Evolutionary conservation across 2,329 filamentous ascomycete species (phyloP).

Genomic region (Colletotrichum sp.): DNA sequence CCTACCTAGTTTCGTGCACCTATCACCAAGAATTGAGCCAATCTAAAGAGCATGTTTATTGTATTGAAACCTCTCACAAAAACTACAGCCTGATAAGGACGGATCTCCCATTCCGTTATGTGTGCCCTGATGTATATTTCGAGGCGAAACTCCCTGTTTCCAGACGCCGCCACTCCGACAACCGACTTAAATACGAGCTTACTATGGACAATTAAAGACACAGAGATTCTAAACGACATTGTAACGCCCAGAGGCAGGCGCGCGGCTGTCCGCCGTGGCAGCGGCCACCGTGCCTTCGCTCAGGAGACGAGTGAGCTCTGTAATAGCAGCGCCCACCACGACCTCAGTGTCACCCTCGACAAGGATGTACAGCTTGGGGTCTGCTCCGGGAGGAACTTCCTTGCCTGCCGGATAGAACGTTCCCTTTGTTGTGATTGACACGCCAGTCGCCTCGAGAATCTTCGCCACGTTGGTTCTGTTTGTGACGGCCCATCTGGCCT

Average conservation of each 20-base stretch:
- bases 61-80: background rate
- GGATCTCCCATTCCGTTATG: background rate
- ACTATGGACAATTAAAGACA: background rate
- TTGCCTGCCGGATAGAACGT: constrained; percentile 86
- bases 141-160: background rate
- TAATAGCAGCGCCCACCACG: constrained; percentile 87
- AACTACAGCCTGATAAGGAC: background rate
- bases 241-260: constrained; percentile 81
- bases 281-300: constrained; percentile 91
- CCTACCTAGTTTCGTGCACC: background rate
- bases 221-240: constrained; percentile 68
- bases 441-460: constrained; percentile 92
- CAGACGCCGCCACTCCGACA: background rate
- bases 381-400: constrained; percentile 73
- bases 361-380: constrained; percentile 96
- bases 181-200: background rate
- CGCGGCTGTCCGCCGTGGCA: constrained; percentile 82
- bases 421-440: constrained; percentile 97
- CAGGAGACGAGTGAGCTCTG: constrained; percentile 84
- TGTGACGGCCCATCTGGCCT: constrained; percentile 97
- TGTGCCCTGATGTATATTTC: background rate
- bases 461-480: constrained; percentile 98
- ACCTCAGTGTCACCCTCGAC: constrained; percentile 97
- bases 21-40: background rate
- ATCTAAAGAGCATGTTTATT: background rate